These are phyloP conservation scores for Elsinoe perseae DNA, from an alignment of 2,329 filamentous ascomycete species.

Conservation along the genomic window DNA sequence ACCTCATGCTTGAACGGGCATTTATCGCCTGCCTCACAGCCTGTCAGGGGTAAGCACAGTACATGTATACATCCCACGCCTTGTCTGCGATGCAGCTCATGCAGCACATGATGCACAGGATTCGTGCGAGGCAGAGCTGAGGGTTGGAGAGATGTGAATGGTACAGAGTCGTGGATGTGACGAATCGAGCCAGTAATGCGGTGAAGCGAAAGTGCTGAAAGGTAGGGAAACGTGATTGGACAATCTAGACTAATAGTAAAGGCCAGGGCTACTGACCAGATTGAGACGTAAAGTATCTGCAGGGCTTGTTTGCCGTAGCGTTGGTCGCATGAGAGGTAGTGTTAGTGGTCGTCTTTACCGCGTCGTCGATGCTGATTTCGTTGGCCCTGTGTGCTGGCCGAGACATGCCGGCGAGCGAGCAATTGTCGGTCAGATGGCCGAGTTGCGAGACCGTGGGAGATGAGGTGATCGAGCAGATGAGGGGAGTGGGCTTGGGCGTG, in stretches of 20 bases:
- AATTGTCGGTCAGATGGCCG: not conserved
- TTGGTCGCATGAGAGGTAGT: constrained; percentile 3
- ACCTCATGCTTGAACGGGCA: constrained; percentile 46
- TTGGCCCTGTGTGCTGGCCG: not conserved
- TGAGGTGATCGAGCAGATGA: not conserved
- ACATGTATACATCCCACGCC: constrained; percentile 1
- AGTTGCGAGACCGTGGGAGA: not conserved
- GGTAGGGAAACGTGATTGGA: constrained; percentile 1
- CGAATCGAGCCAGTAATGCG: constrained; percentile 7
- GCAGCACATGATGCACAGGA: constrained; percentile 1
- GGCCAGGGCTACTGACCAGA: constrained; percentile 30
- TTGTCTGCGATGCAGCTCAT: not conserved
- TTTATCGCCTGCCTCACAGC: constrained; percentile 45
- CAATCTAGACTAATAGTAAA: not conserved
- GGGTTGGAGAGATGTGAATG: not conserved
- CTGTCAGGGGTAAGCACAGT: constrained; percentile 25
- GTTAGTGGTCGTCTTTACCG: not conserved
- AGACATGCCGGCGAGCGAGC: not conserved
- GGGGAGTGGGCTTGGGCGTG: not conserved
- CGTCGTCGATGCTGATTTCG: not conserved
- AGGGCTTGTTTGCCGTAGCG: constrained; percentile 23
- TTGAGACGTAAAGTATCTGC: constrained; percentile 35
- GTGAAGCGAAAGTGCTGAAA: not conserved
- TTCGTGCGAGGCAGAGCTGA: constrained; percentile 1
- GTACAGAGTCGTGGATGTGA: constrained; percentile 13